Evolutionary conservation across 805 yeast genomes (phyloP).

Genomic region (Kuraishia hungarica): DNA sequence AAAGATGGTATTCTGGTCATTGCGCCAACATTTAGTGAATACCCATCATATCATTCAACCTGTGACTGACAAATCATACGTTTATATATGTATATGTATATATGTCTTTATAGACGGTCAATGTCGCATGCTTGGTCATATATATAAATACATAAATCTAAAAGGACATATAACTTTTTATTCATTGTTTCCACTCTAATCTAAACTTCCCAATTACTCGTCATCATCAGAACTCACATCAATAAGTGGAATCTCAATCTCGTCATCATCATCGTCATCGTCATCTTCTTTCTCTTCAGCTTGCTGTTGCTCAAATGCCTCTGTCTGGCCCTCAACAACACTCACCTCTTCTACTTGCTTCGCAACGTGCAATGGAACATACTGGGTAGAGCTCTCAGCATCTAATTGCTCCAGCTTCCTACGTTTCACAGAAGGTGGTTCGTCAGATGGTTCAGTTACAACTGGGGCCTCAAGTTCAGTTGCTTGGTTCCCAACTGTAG

Average conservation of each 20-base stretch:
- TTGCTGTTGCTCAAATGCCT: background rate
- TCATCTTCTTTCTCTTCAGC: background rate
- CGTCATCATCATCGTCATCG: constrained; percentile 20
- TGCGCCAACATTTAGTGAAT: constrained; percentile 1
- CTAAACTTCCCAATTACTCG: constrained; percentile 1
- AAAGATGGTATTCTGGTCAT: background rate
- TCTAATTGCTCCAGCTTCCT: background rate
- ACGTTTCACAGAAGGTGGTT: background rate
- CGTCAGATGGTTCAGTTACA: background rate
- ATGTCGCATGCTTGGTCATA: background rate
- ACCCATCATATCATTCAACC: too few relatives aligned
- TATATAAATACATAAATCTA: too few relatives aligned
- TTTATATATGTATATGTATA: too few relatives aligned
- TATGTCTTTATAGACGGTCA: too few relatives aligned
- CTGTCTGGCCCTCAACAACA: background rate
- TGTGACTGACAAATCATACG: too few relatives aligned
- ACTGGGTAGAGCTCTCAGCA: background rate
- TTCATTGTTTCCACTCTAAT: too few relatives aligned
- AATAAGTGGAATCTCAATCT: constrained; percentile 28
- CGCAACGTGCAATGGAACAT: background rate
- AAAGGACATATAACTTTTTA: background rate
- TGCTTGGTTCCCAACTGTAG: background rate
- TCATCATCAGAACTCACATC: constrained; percentile 22
- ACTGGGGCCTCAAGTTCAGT: background rate
- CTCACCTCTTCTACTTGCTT: background rate